Evolutionary conservation across 805 yeast genomes (phyloP), one percentile per base, ranked within the genome.

Genomic region (Saccharomycopsis babjevae): DNA sequence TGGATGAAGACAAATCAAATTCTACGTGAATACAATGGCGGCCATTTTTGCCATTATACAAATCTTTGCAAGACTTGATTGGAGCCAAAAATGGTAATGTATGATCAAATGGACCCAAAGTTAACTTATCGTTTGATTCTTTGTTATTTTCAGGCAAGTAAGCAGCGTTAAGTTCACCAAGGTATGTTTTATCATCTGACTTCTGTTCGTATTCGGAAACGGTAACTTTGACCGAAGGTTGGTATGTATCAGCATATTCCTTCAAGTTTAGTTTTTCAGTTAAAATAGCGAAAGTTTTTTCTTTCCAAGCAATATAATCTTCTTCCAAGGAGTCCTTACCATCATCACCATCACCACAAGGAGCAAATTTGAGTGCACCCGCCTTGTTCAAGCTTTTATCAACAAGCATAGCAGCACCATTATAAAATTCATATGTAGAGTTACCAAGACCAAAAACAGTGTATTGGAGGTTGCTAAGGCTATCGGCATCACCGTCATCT

Each of bases 321-420:
- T 93, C 99, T 73, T 93, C 98, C 79, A 93, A 84, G 59, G 97
- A 83, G 59, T 96, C 98, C 64, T 82, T 81, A 68, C 97, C 98
- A 71, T 93, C 99, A 71, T 93, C 99, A 72, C 97, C 99, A 72
- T 83, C 83, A 56, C 98, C 98, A 62, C 82, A 80, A n/a, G 77
- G 77, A 56, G 94, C 96, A 60, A 94, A 74, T 56, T 84, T 72
- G 52, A 79, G 77, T 34, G 94, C 97, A 59, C 93, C 92, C 43
- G 89, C 85, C 32, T 76, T 78, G 60, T 74, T 74, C 58, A 83
- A 74, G 28, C 79, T 71, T 62, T 78, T 77, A 61, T 80, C 76
- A 60, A 79, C 73, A 56, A 83, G 77, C 68, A 83, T 83, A 46
- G 92, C 91, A 62, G 90, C 87, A 56, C 86, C 88, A 71, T 94